Conservation (phyloP, 305 asterid genomes). For the Andrographis paniculata region DNA sequence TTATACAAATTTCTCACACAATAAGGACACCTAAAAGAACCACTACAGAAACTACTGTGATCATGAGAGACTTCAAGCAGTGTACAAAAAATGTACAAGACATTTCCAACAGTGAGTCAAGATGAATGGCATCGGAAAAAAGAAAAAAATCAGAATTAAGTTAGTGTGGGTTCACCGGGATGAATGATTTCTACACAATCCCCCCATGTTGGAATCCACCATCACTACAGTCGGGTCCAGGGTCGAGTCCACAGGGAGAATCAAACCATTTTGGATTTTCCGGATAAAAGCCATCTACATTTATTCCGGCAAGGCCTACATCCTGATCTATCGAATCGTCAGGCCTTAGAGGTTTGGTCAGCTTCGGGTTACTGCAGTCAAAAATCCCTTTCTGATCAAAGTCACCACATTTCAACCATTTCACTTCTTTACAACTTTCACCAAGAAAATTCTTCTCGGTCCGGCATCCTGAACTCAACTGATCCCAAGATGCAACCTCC, state of each 20-base stretch:
- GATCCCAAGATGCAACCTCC: conserved; percentile 96
- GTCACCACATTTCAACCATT: conserved; percentile 70
- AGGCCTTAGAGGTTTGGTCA: conserved; percentile 51
- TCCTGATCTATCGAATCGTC: conserved; percentile 63
- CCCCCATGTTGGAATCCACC: conserved; percentile 75
- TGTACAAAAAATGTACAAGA: too few relatives aligned
- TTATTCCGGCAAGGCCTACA: conserved; percentile 67
- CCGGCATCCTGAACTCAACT: conserved; percentile 58
- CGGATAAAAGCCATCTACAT: conserved; percentile 73
- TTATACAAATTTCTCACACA: conserved; percentile 32
- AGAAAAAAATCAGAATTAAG: too few relatives aligned
- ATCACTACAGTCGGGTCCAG: conserved; percentile 69
- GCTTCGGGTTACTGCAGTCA: conserved; percentile 60
- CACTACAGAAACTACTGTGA: too few relatives aligned
- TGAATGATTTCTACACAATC: conserved; percentile 31
- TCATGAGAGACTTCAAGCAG: too few relatives aligned
- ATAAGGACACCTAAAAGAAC: conserved; percentile 11
- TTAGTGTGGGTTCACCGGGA: too few relatives aligned
- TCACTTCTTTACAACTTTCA: conserved; percentile 71
- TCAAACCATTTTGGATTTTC: conserved; percentile 97
- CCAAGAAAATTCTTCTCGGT: conserved; percentile 64
- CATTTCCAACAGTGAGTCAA: too few relatives aligned
- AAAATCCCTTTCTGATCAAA: conserved; percentile 70
- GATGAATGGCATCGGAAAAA: too few relatives aligned
- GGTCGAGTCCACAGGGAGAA: conserved; percentile 80